Base-by-base conservation (phyloP, 176 grass and related monocot species). In the Carex kokanica region DNA sequence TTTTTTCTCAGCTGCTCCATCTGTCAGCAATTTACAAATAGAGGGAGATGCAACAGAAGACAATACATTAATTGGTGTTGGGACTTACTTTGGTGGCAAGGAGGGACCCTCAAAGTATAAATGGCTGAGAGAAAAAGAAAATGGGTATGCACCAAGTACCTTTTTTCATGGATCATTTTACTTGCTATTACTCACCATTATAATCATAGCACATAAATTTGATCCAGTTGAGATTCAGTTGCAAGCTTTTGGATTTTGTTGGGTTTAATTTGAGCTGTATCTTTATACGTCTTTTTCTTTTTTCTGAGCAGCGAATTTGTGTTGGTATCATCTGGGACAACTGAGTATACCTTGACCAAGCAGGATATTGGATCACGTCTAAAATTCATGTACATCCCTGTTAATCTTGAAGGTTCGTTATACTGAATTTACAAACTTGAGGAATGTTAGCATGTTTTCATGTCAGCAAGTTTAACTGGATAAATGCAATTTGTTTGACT, bases 71-170 rank as follows among this genome's bases (percentile, higher is more conserved):
- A 86, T 88, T 84, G 93, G 89, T 57, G 74, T 29, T 13, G 96
- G 93, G 51, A 88, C 83, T 85, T 99, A 99, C 58, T 99, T 99
- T 81, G 96, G 96, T 57, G 96, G 96, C 21, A 91, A 89, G 86
- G 96, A 99, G 79, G 96, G 96, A 31, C 84, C 90, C 81, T 93
- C 92, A 91, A 99, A 93, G 86, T 87, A 93, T 54, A 73, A 86
- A 17, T 99, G 96, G 96, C 87, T 93, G 31, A 93, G 93, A 78
- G 89, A 91, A 86, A 89, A 90, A 62, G 91, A 90, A 86, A 93
- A 91, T 64, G 88, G 96, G 91, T 97, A 93, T 72, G 90, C 9
- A 32, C 56, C 13, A 84, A 75, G 60, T 61, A 12, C 27, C 38
- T 40, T 25, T 80, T 36, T 77, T 87, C 18, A 24, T 54, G 65